These are phyloP conservation scores for Pseudocercospora eumusae DNA, from an alignment of 2,329 filamentous ascomycete species.

Conservation along the genomic window DNA sequence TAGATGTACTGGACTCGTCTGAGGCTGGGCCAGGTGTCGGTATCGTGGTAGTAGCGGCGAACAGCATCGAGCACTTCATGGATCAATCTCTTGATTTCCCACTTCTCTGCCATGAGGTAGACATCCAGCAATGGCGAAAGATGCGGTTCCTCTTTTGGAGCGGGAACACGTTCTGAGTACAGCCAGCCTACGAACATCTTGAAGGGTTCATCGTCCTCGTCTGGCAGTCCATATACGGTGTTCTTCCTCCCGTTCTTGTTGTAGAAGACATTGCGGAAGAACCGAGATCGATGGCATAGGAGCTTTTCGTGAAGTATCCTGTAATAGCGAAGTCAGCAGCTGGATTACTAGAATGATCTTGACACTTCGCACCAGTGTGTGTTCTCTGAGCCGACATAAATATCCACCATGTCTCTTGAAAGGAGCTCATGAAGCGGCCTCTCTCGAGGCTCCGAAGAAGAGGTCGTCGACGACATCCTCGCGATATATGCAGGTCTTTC, in stretches of 20 bases:
- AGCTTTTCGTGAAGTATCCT: conserved; percentile 57
- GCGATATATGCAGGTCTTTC: not conserved
- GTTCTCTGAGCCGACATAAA: conserved; percentile 57
- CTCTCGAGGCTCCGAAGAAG: conserved; percentile 35
- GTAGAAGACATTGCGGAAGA: conserved; percentile 57
- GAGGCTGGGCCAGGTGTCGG: conserved; percentile 55
- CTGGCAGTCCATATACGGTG: conserved; percentile 51
- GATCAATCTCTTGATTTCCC: conserved; percentile 52
- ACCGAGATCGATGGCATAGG: conserved; percentile 56
- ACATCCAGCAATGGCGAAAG: conserved; percentile 55
- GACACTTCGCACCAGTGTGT: conserved; percentile 50
- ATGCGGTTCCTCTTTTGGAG: conserved; percentile 53
- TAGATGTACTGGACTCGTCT: conserved; percentile 52
- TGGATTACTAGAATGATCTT: not conserved
- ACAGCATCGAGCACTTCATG: conserved; percentile 54
- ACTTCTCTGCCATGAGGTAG: conserved; percentile 57
- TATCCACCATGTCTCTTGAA: conserved; percentile 56
- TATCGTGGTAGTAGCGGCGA: conserved; percentile 54
- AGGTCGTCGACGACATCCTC: conserved; percentile 21
- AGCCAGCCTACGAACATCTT: conserved; percentile 57
- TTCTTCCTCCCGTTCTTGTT: conserved; percentile 38
- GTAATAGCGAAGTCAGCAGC: not conserved
- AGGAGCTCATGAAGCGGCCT: conserved; percentile 53
- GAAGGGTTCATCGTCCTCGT: conserved; percentile 56
- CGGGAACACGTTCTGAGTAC: conserved; percentile 51